Percentiles rank a stretch among this genome's conserved stretches.
phyloP scores from a whole-genome alignment of 345 rosid genomes.

The Ceriops tagal region DNA sequence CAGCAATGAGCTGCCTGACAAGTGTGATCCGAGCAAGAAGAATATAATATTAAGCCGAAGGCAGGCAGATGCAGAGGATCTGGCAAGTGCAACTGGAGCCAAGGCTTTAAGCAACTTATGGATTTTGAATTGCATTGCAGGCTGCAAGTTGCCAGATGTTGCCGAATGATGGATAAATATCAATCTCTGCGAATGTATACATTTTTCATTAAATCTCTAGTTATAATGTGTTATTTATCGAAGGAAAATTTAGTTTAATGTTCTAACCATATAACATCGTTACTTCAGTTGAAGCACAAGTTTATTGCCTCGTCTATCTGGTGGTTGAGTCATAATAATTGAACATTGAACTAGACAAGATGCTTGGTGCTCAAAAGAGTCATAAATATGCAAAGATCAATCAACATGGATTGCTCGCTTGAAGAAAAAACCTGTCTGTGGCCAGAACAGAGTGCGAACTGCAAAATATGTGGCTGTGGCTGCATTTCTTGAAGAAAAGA shows the following conservation, averaged over 20 bases:
- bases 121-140: constrained; percentile 81
- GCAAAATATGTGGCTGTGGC: too few species aligned
- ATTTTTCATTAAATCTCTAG: not conserved
- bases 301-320: too few species aligned
- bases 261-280: too few species aligned
- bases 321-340: too few species aligned
- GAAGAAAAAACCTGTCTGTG: too few species aligned
- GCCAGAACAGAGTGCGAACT: too few species aligned
- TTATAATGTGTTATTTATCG: not conserved
- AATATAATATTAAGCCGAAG: constrained; percentile 41
- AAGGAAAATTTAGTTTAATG: not conserved
- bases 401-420: too few species aligned
- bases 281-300: too few species aligned
- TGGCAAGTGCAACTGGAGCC: constrained; percentile 59
- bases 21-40: constrained; percentile 38
- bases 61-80: constrained; percentile 51
- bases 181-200: not conserved
- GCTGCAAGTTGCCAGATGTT: constrained; percentile 45
- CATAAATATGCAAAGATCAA: too few species aligned
- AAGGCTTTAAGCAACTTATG: constrained; percentile 72
- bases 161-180: constrained; percentile 4
- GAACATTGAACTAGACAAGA: too few species aligned
- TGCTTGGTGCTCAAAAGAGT: too few species aligned
- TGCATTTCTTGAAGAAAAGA: too few species aligned
- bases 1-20: constrained; percentile 55